These are phyloP conservation scores for Phytopythium chamaehyphon DNA, from an alignment of 352 stramenopile species.

Conservation along the genomic window DNA sequence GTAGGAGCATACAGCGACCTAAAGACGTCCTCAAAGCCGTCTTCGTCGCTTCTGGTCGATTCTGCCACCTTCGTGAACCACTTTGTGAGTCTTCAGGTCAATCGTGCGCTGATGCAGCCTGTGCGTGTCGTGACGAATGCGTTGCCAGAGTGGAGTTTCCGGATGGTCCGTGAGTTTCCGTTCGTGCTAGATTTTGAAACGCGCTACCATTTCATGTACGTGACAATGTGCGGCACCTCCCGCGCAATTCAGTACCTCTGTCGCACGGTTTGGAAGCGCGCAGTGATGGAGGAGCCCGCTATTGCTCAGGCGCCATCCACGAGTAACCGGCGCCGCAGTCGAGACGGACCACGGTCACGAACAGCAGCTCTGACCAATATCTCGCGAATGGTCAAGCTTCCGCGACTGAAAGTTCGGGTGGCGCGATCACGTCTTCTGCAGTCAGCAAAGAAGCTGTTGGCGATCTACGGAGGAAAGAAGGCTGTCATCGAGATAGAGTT, in stretches of 20 bases:
- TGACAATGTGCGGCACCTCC: slow-evolving; percentile 57
- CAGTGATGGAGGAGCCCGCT: slow-evolving; percentile 42
- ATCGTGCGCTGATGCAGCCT: slow-evolving; percentile 49
- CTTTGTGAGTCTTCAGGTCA: slow-evolving; percentile 57
- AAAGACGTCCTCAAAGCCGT: background rate
- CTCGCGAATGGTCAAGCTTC: slow-evolving; percentile 66
- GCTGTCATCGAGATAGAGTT: slow-evolving; percentile 80
- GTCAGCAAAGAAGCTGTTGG: slow-evolving; percentile 68
- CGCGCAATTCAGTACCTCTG: slow-evolving; percentile 69
- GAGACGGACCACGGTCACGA: slow-evolving; percentile 29
- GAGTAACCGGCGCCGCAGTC: slow-evolving; percentile 20
- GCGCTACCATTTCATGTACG: slow-evolving; percentile 62
- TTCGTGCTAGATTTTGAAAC: slow-evolving; percentile 71
- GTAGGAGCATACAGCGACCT: background rate
- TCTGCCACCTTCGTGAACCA: slow-evolving; percentile 42
- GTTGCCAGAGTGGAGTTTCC: slow-evolving; percentile 52
- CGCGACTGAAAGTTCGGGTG: slow-evolving; percentile 72
- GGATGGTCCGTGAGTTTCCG: slow-evolving; percentile 45
- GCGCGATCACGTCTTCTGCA: slow-evolving; percentile 51
- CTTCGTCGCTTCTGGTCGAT: background rate
- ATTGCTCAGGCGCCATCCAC: background rate
- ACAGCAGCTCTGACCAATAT: slow-evolving; percentile 44
- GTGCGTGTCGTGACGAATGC: slow-evolving; percentile 60
- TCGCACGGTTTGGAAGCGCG: slow-evolving; percentile 59
- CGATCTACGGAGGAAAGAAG: slow-evolving; percentile 72